A percentile compares a stretch with the other conserved stretches of the same genome.
phyloP scores from a whole-genome alignment of 1,284 basidiomycete species.

The Naganishia albida region DNA sequence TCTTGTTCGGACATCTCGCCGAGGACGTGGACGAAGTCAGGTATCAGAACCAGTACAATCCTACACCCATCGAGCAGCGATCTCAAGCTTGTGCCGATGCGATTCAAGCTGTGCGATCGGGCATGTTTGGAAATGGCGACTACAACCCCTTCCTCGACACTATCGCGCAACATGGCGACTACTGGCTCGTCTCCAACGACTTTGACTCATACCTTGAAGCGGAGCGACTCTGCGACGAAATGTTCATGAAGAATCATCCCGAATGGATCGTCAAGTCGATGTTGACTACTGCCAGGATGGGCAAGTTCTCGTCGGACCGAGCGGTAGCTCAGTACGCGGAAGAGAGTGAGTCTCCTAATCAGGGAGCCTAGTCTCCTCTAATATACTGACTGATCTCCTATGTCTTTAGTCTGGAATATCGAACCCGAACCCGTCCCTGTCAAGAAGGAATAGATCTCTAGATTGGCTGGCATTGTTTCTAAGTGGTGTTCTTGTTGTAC shows the following conservation, averaged over 20 bases:
- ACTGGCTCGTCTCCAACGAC: slow-evolving; percentile 79
- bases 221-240: slow-evolving; percentile 78
- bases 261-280: slow-evolving; percentile 92
- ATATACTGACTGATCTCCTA: not conserved
- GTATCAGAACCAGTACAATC: slow-evolving; percentile 78
- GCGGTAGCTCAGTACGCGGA: slow-evolving; percentile 83
- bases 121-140: slow-evolving; percentile 71
- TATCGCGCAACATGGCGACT: slow-evolving; percentile 64
- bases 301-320: slow-evolving; percentile 89
- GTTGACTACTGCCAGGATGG: slow-evolving; percentile 83
- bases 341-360: slow-evolving; percentile 40
- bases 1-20: slow-evolving; percentile 53
- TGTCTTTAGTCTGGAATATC: slow-evolving; percentile 37
- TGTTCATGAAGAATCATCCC: slow-evolving; percentile 69
- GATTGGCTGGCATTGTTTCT: too few relatives aligned
- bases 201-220: slow-evolving; percentile 86
- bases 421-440: slow-evolving; percentile 45
- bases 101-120: slow-evolving; percentile 73
- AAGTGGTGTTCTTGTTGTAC: too few relatives aligned
- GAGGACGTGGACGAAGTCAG: slow-evolving; percentile 72
- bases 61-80: slow-evolving; percentile 73
- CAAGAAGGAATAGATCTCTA: slow-evolving; percentile 3
- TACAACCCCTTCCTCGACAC: slow-evolving; percentile 69
- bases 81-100: slow-evolving; percentile 70
- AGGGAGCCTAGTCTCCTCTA: too few relatives aligned